Conservation (phyloP, 148 eudicot species). For the Rhododendron williamsianum region DNA sequence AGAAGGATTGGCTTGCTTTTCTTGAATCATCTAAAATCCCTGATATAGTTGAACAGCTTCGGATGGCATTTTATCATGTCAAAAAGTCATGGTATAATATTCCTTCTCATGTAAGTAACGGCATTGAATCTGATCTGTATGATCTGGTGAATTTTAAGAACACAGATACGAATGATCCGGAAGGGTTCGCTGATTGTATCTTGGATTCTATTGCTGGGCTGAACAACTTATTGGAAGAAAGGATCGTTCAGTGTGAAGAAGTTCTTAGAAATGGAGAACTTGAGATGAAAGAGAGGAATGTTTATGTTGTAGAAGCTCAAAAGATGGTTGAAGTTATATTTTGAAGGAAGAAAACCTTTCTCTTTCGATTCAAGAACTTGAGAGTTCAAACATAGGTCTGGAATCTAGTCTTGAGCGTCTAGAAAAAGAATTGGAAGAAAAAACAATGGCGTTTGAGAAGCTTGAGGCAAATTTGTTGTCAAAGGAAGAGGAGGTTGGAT, state of each 20-base stretch:
- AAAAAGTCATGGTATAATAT: constrained; percentile 33
- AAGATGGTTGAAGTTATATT: constrained; percentile 23
- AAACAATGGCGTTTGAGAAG: constrained; percentile 11
- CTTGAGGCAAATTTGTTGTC: constrained; percentile 10
- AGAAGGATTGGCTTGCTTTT: constrained; percentile 15
- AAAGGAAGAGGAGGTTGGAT: constrained; percentile 15
- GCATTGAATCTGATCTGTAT: constrained; percentile 15
- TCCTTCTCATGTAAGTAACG: constrained; percentile 12
- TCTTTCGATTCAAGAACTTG: constrained; percentile 20
- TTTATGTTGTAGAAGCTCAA: constrained; percentile 22
- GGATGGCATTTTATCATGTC: constrained; percentile 25
- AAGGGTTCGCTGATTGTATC: constrained; percentile 24
- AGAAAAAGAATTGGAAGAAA: constrained; percentile 18
- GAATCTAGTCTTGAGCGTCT: background rate
- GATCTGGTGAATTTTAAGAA: constrained; percentile 17
- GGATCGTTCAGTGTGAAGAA: constrained; percentile 28
- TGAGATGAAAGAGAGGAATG: constrained; percentile 25
- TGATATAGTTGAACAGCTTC: constrained; percentile 38
- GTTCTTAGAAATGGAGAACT: constrained; percentile 16
- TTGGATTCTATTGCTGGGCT: constrained; percentile 27
- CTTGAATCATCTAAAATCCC: constrained; percentile 19
- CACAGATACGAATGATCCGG: constrained; percentile 17
- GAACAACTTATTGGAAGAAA: constrained; percentile 41
- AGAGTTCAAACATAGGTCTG: constrained; percentile 13
- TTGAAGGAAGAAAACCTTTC: constrained; percentile 14